A percentile compares a stretch with the other conserved stretches of the same genome.
Evolutionary conservation across 2,329 filamentous ascomycete genomes (phyloP).

Genomic region (Trichoderma semiorbis): DNA sequence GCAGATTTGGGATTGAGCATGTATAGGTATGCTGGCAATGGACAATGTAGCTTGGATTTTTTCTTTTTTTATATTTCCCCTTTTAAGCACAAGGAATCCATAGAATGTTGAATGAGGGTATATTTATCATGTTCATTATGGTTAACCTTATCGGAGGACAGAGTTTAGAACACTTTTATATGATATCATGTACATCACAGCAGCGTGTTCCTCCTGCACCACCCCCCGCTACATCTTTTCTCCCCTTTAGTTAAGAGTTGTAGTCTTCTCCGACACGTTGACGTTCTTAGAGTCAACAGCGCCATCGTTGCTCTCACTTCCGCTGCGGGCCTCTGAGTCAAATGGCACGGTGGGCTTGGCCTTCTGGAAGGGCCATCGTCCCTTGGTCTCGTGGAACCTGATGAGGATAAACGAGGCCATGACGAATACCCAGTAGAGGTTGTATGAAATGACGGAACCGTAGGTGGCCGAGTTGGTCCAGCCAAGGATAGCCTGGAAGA

Average conservation of each 20-base stretch:
- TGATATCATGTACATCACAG: background rate
- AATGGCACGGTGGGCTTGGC: constrained; percentile 26
- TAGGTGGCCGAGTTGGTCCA: constrained; percentile 89
- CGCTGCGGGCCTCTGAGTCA: constrained; percentile 23
- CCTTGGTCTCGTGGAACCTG: constrained; percentile 61
- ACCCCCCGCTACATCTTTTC: background rate
- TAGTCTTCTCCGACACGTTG: constrained; percentile 29
- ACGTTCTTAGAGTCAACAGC: constrained; percentile 26
- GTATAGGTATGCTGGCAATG: background rate
- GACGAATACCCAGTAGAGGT: constrained; percentile 78
- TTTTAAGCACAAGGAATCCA: background rate
- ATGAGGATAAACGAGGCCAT: constrained; percentile 66
- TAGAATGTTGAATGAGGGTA: background rate
- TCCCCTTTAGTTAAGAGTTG: constrained; percentile 16
- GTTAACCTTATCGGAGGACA: background rate
- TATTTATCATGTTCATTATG: background rate
- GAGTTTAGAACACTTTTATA: background rate
- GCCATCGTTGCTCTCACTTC: constrained; percentile 28
- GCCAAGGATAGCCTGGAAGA: constrained; percentile 81
- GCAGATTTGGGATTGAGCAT: background rate
- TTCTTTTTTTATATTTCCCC: background rate
- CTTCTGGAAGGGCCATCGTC: constrained; percentile 47
- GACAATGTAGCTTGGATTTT: background rate
- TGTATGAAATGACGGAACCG: constrained; percentile 82
- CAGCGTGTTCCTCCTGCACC: background rate